Evolutionary conservation across 2,329 filamentous ascomycete species (phyloP).

Genomic region (Talaromyces piceae): DNA sequence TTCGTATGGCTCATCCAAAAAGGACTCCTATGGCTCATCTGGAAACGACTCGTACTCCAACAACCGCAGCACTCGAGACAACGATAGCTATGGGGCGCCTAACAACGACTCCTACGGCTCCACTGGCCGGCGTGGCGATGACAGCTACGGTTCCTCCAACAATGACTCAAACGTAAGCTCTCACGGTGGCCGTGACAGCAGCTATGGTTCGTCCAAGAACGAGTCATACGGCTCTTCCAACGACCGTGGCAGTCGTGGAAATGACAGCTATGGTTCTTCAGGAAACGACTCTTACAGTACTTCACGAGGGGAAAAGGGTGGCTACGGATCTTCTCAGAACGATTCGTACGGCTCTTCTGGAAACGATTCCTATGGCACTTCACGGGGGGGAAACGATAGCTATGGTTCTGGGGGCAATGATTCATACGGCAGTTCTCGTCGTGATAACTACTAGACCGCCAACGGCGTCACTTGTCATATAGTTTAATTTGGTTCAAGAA

Average conservation of each 20-base stretch:
- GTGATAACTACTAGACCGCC: neutral
- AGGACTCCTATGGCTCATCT: neutral
- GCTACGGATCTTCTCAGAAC: neutral
- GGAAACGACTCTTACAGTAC: neutral
- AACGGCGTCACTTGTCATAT: neutral
- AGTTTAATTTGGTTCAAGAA: neutral
- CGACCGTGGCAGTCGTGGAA: too few species aligned
- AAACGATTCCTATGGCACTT: constrained; percentile 1
- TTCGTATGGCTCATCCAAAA: constrained; percentile 1
- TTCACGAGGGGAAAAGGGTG: neutral
- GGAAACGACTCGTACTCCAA: neutral
- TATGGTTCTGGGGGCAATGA: neutral
- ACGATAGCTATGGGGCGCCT: neutral
- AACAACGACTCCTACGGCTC: constrained; percentile 1
- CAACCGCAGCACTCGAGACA: neutral
- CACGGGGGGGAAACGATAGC: neutral
- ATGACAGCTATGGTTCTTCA: neutral
- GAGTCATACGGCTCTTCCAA: neutral
- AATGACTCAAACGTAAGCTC: neutral
- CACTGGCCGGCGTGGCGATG: neutral
- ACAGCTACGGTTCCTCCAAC: neutral
- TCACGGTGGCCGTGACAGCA: neutral
- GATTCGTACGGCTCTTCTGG: neutral
- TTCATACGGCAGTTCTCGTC: neutral
- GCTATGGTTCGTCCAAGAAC: too few species aligned